A percentile compares a stretch with the other conserved stretches of the same genome.
These are phyloP conservation scores for Fusarium nisikadoi DNA, from an alignment of 2,329 filamentous ascomycete species.

Conservation along the genomic window DNA sequence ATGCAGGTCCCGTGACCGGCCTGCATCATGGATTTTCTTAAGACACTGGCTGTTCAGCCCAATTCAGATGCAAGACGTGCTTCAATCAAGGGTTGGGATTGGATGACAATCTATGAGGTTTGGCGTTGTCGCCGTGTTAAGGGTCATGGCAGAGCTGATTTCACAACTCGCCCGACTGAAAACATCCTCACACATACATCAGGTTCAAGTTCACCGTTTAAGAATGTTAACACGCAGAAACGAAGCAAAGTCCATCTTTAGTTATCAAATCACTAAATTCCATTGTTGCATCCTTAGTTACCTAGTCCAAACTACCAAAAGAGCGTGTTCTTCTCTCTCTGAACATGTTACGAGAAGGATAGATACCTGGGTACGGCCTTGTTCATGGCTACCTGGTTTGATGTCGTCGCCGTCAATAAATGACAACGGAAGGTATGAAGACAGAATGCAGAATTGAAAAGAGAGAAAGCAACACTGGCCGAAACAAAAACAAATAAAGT, in stretches of 20 bases:
- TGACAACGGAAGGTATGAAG: slow-evolving; percentile 8
- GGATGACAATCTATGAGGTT: background rate
- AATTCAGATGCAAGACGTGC: background rate
- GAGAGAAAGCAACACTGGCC: slow-evolving; percentile 33
- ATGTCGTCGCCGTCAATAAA: slow-evolving; percentile 5
- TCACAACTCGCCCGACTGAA: background rate
- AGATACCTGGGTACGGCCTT: slow-evolving; percentile 12
- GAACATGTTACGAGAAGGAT: slow-evolving; percentile 25
- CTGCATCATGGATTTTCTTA: slow-evolving; percentile 17
- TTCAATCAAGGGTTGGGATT: background rate
- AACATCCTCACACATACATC: background rate
- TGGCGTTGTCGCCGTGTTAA: background rate
- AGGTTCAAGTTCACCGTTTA: background rate
- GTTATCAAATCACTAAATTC: slow-evolving; percentile 20
- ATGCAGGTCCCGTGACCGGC: slow-evolving; percentile 36
- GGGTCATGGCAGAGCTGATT: background rate
- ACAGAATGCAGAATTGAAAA: slow-evolving; percentile 39
- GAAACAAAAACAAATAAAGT: slow-evolving; percentile 10
- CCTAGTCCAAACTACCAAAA: slow-evolving; percentile 41
- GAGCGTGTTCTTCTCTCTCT: slow-evolving; percentile 40
- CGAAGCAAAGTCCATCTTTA: background rate
- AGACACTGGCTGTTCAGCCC: slow-evolving; percentile 1
- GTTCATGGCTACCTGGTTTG: slow-evolving; percentile 10
- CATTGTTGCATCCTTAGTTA: slow-evolving; percentile 39
- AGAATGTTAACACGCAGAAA: background rate